Evolutionary conservation across 495 filamentous ascomycete species (phyloP), one percentile per base, ranked within the genome.

Genomic region (Chlorociboria aeruginascens): DNA sequence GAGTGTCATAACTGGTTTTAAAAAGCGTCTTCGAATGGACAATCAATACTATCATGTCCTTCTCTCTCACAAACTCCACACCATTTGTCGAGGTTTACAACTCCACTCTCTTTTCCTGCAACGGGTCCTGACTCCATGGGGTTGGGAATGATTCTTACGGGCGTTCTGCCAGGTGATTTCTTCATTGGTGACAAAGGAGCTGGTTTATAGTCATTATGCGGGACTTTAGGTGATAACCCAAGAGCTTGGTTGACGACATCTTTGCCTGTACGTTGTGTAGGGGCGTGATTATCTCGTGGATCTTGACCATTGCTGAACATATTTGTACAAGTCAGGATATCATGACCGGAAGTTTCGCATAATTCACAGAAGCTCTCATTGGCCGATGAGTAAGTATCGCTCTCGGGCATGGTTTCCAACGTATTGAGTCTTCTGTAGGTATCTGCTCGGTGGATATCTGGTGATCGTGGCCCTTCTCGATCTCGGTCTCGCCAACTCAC

Each of bases 41-140:
- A 97, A 63, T 93, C 86, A 50, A 93, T 87, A 59, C 88, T 95
- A 62, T 92, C 85, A 59, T 99, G 92, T 30, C 92, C 92, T 59
- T 97, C 93, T 45, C 83, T 76, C 70, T 99, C 92, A 62, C 92
- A 99, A 39, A 97, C 70, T 45, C 93, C 92, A 67, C 92, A 99
- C 92, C 92, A 99, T 66, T 92, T 95, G 47, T 78, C 70, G 53
- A 79, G 77, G 57, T 98, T 86, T 49, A 92, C 74, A 32, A 84
- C 69, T 1, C 80, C 81, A 42, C 77, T 86, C 46, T 82, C 79
- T 69, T 92, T 95, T 33, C 87, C 89, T 4, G 85, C 82, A 9
- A 84, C 75, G 13, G 86, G 82, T 3, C 78, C 82, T n/a, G 76
- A 70, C 32, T 70, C 83, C 75, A 72, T 80, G 55, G 66, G 79